These are phyloP conservation scores for Pinus taeda DNA, from an alignment of 75 land plant genomes.

Conservation along the genomic window DNA sequence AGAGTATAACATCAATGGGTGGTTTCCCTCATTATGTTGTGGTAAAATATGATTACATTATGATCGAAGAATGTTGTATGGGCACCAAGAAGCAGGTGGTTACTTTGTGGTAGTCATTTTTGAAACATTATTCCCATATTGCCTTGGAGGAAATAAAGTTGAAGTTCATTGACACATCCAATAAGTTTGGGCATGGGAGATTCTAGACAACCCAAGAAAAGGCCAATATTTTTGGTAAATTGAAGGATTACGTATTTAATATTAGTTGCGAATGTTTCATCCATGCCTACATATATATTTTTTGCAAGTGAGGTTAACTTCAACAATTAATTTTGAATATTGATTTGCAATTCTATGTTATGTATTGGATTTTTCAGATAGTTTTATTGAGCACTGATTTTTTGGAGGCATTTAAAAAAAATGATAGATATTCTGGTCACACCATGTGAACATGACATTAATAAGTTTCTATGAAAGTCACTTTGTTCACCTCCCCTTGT, in stretches of 20 bases:
- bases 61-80: conserved; percentile 49
- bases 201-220: conserved; percentile 58
- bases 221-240: conserved; percentile 47
- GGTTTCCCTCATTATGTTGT: conserved; percentile 53
- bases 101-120: conserved; percentile 51
- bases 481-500: no score
- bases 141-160: conserved; percentile 64
- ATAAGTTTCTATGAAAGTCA: no score
- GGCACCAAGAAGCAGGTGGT: conserved; percentile 56
- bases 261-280: no score
- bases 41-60: conserved; percentile 49
- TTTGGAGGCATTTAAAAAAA: no score
- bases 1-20: conserved; percentile 59
- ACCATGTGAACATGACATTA: no score
- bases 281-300: no score
- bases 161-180: conserved; percentile 61
- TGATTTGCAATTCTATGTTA: no score
- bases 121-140: conserved; percentile 41
- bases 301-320: no score
- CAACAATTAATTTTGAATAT: no score
- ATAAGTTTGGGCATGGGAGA: conserved; percentile 59
- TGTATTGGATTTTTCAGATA: no score
- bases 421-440: no score
- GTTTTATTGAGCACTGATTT: no score
- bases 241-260: conserved; percentile 17